Base-by-base conservation (phyloP, 768 basidiomycete species). In the Tricholoma saponaceum region DNA sequence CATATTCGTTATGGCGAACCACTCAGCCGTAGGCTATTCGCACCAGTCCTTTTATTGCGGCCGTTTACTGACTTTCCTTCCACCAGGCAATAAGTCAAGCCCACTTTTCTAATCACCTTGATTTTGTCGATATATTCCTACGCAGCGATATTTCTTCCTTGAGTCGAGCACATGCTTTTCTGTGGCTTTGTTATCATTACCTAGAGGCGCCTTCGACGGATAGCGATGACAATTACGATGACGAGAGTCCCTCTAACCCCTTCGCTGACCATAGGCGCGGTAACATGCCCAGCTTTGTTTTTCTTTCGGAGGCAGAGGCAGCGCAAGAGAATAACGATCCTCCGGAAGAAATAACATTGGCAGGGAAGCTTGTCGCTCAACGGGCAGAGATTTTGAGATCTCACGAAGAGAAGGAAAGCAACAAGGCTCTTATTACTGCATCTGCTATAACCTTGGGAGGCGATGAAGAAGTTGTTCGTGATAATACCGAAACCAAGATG, bases 101-200 rank as follows among this genome's bases (percentile, higher is more conserved):
- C 18, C 89, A 92, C 71, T 90, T 94, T 63, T 82, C 88, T 41
- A 77, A 82, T n/a, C 81, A 80, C 28, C 60, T 88, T 39, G 87
- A 90, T 64, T 89, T 95, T 59, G 77, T 88, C 25, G 92, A 95
- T 73, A 74, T 95, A 56, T 95, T 95, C 72, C 76, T 90, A 52
- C 87, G 90, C 23, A 69, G 69, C 9, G 83, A 89, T 62, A 78
- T 92, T 44, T 85, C 90, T 7, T 92, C 92, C 1, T 68, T 72
- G 5, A 84, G 86, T 52, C 87, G 94, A 44, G 91, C 90, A 6
- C 79, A 74, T 44, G 89, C 87, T 2, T 93, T 96, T 70, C 81
- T 96, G 26, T 93, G 90, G 88, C 79, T 95, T 55, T 80, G 93
- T 66, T 94, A 83, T 72, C 84, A 88, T 66, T 90, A 90, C 67